A percentile compares a stretch with the other conserved stretches of the same genome.
phyloP scores from a whole-genome alignment of 345 rosid species.

The Reutealis trisperma region DNA sequence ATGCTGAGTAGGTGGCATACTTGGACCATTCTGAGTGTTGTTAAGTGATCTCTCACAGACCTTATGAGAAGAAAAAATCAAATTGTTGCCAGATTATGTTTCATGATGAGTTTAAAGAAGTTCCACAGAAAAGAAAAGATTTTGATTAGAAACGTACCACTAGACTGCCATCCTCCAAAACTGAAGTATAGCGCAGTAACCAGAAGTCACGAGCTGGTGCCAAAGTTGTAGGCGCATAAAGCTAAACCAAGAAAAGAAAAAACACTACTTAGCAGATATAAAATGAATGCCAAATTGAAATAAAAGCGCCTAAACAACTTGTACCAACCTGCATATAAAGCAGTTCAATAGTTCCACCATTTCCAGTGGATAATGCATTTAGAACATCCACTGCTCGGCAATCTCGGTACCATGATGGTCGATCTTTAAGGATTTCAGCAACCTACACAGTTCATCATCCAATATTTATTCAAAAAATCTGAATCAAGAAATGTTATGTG shows the following conservation, averaged over 20 bases:
- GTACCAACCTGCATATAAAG: constrained; percentile 87
- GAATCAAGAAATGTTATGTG: not conserved
- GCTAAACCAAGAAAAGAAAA: constrained; percentile 41
- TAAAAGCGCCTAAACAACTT: not conserved
- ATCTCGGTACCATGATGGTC: constrained; percentile 97
- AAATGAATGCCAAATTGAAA: not conserved
- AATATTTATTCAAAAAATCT: not conserved
- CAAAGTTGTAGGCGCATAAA: constrained; percentile 97
- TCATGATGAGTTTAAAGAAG: not conserved
- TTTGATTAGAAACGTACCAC: constrained; percentile 54
- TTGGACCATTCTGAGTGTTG: constrained; percentile 93
- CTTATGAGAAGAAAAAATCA: constrained; percentile 30
- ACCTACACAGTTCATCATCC: constrained; percentile 47
- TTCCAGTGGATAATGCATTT: constrained; percentile 92
- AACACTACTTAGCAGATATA: constrained; percentile 1
- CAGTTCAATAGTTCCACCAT: constrained; percentile 98
- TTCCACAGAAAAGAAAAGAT: not conserved
- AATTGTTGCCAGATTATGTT: not conserved
- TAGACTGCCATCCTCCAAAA: constrained; percentile 98
- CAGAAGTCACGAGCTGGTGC: constrained; percentile 99
- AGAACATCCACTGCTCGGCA: constrained; percentile 98
- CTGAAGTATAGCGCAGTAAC: constrained; percentile 93
- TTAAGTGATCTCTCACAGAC: constrained; percentile 97
- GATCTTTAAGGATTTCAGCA: constrained; percentile 98
- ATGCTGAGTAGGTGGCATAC: constrained; percentile 92